Percentiles rank a stretch among this genome's conserved stretches.
Conservation (phyloP, 106 monocot genomes). For the Posidonia australis region DNA sequence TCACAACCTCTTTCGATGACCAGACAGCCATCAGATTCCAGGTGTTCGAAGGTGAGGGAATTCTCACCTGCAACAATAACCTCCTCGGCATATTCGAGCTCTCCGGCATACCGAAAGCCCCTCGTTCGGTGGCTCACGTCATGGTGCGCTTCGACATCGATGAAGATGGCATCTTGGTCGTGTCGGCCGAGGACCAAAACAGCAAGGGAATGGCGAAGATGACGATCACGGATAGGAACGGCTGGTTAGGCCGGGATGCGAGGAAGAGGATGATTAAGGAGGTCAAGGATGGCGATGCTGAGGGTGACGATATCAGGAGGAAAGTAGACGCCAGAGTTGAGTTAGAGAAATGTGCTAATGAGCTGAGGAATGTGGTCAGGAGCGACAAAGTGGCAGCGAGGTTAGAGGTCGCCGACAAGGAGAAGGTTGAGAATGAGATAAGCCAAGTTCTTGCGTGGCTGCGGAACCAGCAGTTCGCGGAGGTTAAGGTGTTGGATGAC, state of each 20-base stretch:
- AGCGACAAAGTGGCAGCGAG: no score
- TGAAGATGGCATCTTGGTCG: constrained; percentile 3
- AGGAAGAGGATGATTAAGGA: not conserved
- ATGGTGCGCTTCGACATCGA: constrained; percentile 51
- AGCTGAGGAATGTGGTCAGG: not conserved
- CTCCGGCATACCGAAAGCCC: constrained; percentile 51
- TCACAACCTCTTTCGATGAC: constrained; percentile 50
- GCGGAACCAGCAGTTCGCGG: no score
- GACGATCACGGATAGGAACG: not conserved
- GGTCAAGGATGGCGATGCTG: not conserved
- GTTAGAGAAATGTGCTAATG: not conserved
- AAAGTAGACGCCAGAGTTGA: not conserved
- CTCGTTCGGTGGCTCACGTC: constrained; percentile 42
- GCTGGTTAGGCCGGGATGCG: no score
- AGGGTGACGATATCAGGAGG: not conserved
- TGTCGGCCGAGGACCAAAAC: not conserved
- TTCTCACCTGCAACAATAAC: constrained; percentile 2
- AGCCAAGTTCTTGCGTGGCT: no score
- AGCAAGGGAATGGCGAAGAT: not conserved
- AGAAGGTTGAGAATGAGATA: no score
- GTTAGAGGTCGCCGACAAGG: no score
- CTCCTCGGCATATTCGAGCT: constrained; percentile 57
- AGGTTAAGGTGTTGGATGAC: no score
- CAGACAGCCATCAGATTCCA: constrained; percentile 44
- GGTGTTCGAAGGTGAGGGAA: constrained; percentile 35